Evolutionary conservation across 768 basidiomycete genomes (phyloP).

Genomic region (Sarcomyxa edulis): DNA sequence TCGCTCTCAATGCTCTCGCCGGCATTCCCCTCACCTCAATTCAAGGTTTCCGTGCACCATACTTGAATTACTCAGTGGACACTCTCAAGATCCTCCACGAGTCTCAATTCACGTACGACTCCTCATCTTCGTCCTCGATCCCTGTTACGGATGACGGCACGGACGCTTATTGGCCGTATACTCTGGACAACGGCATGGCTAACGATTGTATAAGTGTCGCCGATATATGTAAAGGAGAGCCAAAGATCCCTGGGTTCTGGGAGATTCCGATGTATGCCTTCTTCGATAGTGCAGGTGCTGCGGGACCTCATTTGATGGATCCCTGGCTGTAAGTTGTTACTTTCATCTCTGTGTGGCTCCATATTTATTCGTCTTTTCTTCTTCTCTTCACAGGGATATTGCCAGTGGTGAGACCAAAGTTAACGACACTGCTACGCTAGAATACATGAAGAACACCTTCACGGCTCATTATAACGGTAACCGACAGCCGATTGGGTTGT

Average conservation of each 20-base stretch:
- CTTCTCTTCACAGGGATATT: slow-evolving; percentile 31
- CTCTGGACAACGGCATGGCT: slow-evolving; percentile 73
- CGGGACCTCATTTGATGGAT: slow-evolving; percentile 72
- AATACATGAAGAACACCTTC: slow-evolving; percentile 73
- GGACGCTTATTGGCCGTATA: slow-evolving; percentile 83
- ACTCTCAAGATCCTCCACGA: slow-evolving; percentile 54
- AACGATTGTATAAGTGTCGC: slow-evolving; percentile 63
- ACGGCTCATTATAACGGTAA: slow-evolving; percentile 69
- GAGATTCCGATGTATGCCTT: slow-evolving; percentile 81
- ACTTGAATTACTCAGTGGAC: slow-evolving; percentile 57
- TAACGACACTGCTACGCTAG: slow-evolving; percentile 60
- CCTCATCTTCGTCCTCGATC: slow-evolving; percentile 50
- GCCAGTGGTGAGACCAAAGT: slow-evolving; percentile 45
- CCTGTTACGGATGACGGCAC: slow-evolving; percentile 63
- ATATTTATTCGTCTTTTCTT: neutral
- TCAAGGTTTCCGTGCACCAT: slow-evolving; percentile 74
- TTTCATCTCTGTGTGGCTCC: slow-evolving; percentile 1
- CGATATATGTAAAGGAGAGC: slow-evolving; percentile 61
- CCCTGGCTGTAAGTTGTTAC: slow-evolving; percentile 66
- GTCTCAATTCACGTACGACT: slow-evolving; percentile 70
- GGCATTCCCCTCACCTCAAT: slow-evolving; percentile 67
- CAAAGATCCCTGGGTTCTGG: slow-evolving; percentile 75
- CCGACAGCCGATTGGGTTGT: slow-evolving; percentile 75
- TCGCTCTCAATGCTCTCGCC: slow-evolving; percentile 72
- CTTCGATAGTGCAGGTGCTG: slow-evolving; percentile 54